Base-by-base conservation (phyloP, 2,329 filamentous ascomycete species). In the Diaporthe vaccinii region DNA sequence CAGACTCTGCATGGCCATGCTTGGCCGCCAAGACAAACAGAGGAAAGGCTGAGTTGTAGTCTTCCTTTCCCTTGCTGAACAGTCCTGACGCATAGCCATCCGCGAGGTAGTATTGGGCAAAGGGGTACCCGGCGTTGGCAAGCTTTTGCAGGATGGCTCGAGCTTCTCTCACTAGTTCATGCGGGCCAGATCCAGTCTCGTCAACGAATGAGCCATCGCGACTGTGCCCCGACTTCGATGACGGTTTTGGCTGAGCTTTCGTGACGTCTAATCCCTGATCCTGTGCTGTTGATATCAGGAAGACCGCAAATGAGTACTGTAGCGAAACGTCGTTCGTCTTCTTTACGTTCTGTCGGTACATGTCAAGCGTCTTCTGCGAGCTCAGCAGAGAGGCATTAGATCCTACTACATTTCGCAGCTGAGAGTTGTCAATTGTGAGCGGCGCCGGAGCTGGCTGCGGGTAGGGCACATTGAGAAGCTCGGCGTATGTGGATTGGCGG, bases 261-360 rank as follows among this genome's bases (percentile, higher is more conserved):
- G 89, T 85, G 61, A 85, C 82, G 76, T 90, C 87, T 28, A 93
- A 80, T 2, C 91, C 92, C 82, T 94, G 90, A 82, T 98, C 94
- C 82, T 95, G 93, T 55, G 96, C 96, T 2, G 95, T 93, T 62
- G 96, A 94, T 79, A 98, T 93, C 87, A 99, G 92, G 83, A 98
- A 98, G 51, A 98, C 91, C 2, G 97, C 97, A 84, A 99, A 98
- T 41, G 98, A 97, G 84, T 98, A 98, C 84, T 98, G 95, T 46
- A 98, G 94, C 5, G 94, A 93, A 22, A 93, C 89, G 83, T 98
- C 95, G 77, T 94, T 97, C 3, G 97, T 98, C 87, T 99, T 99
- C 86, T 98, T 98, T 75, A 98, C 95, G 81, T 98, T 99, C 73
- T 93, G 93, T 59, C 96, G 91, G 84, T 99, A 99, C 96, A 98